These are phyloP conservation scores for Cucumis cinereus DNA, from an alignment of 306 rosid genomes.

Conservation along the genomic window DNA sequence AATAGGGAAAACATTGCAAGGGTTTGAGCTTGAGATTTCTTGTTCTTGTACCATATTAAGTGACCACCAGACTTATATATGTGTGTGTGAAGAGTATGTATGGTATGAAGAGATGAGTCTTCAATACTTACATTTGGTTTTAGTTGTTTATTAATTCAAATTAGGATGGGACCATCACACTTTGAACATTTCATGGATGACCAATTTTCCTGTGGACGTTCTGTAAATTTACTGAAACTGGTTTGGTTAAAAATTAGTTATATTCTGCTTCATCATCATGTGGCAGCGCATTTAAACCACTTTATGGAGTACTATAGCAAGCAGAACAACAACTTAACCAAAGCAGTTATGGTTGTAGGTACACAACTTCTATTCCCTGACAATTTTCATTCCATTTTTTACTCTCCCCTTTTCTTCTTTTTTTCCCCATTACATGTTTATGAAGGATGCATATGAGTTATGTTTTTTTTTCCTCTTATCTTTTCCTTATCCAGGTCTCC, in stretches of 20 bases:
- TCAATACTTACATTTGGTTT: not conserved
- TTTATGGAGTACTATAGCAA: constrained; percentile 58
- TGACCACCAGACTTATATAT: not conserved
- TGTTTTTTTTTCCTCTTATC: not conserved
- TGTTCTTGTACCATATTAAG: not conserved
- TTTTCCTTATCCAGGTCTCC: constrained; percentile 46
- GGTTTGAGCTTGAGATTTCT: not conserved
- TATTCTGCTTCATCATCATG: constrained; percentile 10
- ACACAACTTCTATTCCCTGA: constrained; percentile 9
- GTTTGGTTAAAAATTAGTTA: constrained; percentile 7
- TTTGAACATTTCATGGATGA: not conserved
- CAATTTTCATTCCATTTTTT: not conserved
- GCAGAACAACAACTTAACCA: constrained; percentile 51
- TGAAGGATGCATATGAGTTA: not conserved
- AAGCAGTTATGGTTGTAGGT: constrained; percentile 58
- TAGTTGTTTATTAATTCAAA: not conserved
- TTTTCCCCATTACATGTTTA: not conserved
- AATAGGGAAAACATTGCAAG: not conserved
- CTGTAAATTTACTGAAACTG: constrained; percentile 1
- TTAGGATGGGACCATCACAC: not conserved
- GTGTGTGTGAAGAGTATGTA: not conserved
- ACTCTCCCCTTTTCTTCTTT: no score
- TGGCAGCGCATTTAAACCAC: constrained; percentile 94
- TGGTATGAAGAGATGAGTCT: not conserved
- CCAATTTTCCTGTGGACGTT: not conserved